Evolutionary conservation across 768 basidiomycete species (phyloP), one percentile per base, ranked within the genome.

Genomic region (Suillus plorans): DNA sequence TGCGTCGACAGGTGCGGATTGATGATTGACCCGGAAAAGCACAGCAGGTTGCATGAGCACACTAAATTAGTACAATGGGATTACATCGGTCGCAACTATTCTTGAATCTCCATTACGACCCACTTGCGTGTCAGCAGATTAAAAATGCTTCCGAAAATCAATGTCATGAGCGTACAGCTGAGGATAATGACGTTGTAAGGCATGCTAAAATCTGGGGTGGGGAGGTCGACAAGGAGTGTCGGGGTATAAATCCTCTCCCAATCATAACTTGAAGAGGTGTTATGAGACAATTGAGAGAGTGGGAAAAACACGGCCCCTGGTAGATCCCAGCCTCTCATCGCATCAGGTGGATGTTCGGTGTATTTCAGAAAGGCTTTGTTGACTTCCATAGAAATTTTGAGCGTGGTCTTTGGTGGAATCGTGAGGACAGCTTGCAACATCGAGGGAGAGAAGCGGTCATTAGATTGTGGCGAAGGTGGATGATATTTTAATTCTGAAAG

Each of bases 101-200:
- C 69, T 25, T 67, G 69, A 10, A 83, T 28, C 22, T 76, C 70
- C 42, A 84, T 73, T 20, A 91, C 79, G n/a, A 89, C 85, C 82
- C 95, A 94, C 70, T 85, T 84, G 67, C 97, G 79, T 55, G 92
- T 92, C 76, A 98, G 78, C 58, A 89, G 74, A 71, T 98, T 98
- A 78, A 98, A 95, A 55, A 97, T 78, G 70, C 88, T 92, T 64
- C 97, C 97, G 77, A 99, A 99, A 62, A 96, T 88, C 68, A 97
- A 86, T 55, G 96, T 95, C 61, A 97, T 85, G 49, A 98, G 80
- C 12, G 94, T 95, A 73, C 91, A 94, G 64, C 86, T 95, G 81
- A 99, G 91, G 71, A 98, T 98, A 77, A 99, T 98, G 56, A 99
- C 97, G 79, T 99, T 99, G 80, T 99, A 99, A 1, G 97, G 97